Base-by-base conservation (phyloP, 345 rosid species). In the Xanthoceras sorbifolium region DNA sequence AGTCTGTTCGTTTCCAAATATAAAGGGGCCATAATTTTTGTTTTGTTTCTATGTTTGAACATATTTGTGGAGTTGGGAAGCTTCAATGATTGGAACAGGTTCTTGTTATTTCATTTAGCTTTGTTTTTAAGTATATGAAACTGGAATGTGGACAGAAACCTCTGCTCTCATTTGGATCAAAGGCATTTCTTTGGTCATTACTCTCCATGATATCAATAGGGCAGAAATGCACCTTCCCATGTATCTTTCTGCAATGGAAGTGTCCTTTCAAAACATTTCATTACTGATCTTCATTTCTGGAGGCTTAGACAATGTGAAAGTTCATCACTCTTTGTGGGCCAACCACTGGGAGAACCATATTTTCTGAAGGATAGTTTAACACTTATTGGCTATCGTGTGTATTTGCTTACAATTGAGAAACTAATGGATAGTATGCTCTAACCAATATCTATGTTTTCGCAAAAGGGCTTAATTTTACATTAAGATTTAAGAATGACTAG, bases 281-380 rank as follows among this genome's bases (percentile, higher is more conserved):
- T 31, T 52, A 8, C 46, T 6, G n/a, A 18, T 26, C 26, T 18
- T 50, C 60, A 9, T 70, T 31, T n/a, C 23, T 15, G 9, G 55
- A 70, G 40, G n/a, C 72, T 44, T 69, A 31, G 40, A 29, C 62
- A 20, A 18, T 15, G n/a, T 50, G 9, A 9, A 29, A 20, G 40
- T 68, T 68, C n/a, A 52, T 9, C 5, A 28, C n/a, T 5, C 48
- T 46, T 46, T 26, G 12, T 48, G 6, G 18, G 34, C 61, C 6
- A 17, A 17, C 6, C 66, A 67, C n/a, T 38, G n/a, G 57, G 34
- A 40, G 12, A 75, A 66, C 72, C 29, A 38, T 28, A 6, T 42
- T 36, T 55, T 67, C 57, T 67, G 12, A 18, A 46, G 72, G 65
- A 42, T n/a, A 70, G 34, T 52, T 52, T 48, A 10, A 46, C 54